These are phyloP conservation scores for Paraphoma chrysanthemicola DNA, from an alignment of 2,329 filamentous ascomycete species.

Conservation along the genomic window DNA sequence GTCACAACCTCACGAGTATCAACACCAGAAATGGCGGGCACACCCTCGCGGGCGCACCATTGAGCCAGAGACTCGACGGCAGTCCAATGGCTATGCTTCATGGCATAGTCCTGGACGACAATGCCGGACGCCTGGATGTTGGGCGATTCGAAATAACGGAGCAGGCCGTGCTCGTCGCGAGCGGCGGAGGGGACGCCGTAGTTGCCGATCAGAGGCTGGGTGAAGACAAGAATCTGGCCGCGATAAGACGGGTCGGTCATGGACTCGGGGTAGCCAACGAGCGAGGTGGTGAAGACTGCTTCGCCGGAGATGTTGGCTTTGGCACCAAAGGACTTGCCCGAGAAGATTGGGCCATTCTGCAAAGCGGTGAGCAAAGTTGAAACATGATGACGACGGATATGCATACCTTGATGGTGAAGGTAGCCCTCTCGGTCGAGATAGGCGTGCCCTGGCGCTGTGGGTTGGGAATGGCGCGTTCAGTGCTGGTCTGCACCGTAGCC, in stretches of 20 bases:
- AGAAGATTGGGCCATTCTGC: conserved; percentile 92
- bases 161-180: conserved; percentile 85
- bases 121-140: conserved; percentile 97
- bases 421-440: conserved; percentile 78
- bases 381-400: not conserved
- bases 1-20: conserved; percentile 98
- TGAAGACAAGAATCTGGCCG: conserved; percentile 97
- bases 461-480: conserved; percentile 71
- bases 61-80: conserved; percentile 91
- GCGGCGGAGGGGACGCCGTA: conserved; percentile 91
- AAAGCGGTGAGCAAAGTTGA: conserved; percentile 38
- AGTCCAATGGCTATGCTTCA: conserved; percentile 98
- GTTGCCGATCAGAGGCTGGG: conserved; percentile 96
- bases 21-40: conserved; percentile 94
- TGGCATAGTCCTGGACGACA: conserved; percentile 91
- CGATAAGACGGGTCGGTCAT: conserved; percentile 74
- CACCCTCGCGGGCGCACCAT: conserved; percentile 96
- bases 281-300: conserved; percentile 97
- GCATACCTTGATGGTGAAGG: conserved; percentile 88
- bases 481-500: conserved; percentile 73
- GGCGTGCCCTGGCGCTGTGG: conserved; percentile 68
- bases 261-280: conserved; percentile 96
- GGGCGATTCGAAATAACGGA: conserved; percentile 98
- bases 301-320: conserved; percentile 97
- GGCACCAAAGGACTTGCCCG: conserved; percentile 94